phyloP scores from a whole-genome alignment of 164 flowering plant species.

The Saururus chinensis region DNA sequence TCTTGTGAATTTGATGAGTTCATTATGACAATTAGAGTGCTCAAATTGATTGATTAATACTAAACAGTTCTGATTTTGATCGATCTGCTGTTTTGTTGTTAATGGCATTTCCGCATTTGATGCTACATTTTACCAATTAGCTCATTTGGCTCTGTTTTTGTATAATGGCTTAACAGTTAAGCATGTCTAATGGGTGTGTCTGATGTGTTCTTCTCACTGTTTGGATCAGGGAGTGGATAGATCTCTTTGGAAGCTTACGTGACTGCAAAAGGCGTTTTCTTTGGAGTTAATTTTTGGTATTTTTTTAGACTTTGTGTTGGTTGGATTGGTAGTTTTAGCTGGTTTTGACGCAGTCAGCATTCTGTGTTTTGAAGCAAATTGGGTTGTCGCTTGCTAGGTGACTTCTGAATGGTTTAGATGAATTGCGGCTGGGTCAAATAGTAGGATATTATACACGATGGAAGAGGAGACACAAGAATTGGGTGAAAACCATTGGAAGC shows the following conservation, averaged over 20 bases:
- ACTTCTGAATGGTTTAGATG: not conserved
- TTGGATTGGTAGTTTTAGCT: not conserved
- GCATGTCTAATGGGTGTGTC: too few relatives aligned
- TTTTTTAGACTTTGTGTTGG: too few relatives aligned
- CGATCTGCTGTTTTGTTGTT: too few relatives aligned
- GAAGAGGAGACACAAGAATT: constrained; percentile 25
- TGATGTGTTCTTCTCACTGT: too few relatives aligned
- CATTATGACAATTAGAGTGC: too few relatives aligned
- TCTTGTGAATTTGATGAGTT: too few relatives aligned
- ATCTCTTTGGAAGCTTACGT: not conserved
- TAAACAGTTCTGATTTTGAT: too few relatives aligned
- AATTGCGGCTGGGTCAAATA: not conserved
- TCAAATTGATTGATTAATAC: too few relatives aligned
- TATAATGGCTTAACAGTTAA: too few relatives aligned
- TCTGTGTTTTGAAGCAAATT: not conserved
- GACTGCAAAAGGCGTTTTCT: not conserved
- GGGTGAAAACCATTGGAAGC: constrained; percentile 19
- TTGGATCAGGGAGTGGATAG: too few relatives aligned
- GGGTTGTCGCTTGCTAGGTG: not conserved
- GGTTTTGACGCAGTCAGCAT: not conserved
- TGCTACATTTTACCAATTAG: not conserved
- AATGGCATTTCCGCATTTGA: not conserved
- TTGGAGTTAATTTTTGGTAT: too few relatives aligned
- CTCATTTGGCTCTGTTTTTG: too few relatives aligned
- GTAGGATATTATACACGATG: not conserved